Conservation (phyloP, 208 protist species). For the Acanthamoeba sp. region DNA sequence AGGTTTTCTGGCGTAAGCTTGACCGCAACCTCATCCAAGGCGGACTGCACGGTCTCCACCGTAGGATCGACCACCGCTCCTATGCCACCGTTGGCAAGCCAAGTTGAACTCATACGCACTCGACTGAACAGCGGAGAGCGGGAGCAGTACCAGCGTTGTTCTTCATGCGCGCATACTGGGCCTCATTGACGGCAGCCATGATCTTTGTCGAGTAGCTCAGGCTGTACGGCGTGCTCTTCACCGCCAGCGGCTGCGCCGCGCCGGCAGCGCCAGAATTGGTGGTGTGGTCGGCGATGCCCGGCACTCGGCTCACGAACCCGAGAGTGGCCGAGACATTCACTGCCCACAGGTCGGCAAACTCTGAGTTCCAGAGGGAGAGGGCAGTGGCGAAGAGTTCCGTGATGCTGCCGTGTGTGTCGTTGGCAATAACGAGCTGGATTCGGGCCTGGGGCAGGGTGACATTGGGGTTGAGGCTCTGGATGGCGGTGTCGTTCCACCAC, state of each 20-base stretch:
- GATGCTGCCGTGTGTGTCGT: constrained; percentile 4
- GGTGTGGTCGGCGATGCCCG: neutral
- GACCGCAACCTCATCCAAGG: neutral
- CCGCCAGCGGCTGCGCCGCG: neutral
- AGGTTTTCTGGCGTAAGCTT: neutral
- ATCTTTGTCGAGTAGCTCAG: constrained; percentile 55
- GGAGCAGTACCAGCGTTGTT: constrained; percentile 25
- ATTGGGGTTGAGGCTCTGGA: constrained; percentile 4
- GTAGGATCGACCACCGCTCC: neutral
- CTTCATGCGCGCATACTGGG: neutral
- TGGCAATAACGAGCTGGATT: neutral
- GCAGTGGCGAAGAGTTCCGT: neutral
- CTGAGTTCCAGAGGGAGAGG: neutral
- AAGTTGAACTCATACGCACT: too few relatives aligned
- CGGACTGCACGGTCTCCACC: neutral
- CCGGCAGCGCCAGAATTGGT: constrained; percentile 1
- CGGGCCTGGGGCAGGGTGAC: neutral
- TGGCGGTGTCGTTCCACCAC: constrained; percentile 42
- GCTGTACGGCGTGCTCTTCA: neutral
- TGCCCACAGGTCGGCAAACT: neutral
- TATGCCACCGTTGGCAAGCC: too few relatives aligned
- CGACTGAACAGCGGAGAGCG: too few relatives aligned
- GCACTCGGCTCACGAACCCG: neutral
- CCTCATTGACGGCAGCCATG: neutral
- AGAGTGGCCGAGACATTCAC: too few relatives aligned